Base-by-base conservation (phyloP, 805 yeast genomes). In the Saccharomycopsis sp. region DNA sequence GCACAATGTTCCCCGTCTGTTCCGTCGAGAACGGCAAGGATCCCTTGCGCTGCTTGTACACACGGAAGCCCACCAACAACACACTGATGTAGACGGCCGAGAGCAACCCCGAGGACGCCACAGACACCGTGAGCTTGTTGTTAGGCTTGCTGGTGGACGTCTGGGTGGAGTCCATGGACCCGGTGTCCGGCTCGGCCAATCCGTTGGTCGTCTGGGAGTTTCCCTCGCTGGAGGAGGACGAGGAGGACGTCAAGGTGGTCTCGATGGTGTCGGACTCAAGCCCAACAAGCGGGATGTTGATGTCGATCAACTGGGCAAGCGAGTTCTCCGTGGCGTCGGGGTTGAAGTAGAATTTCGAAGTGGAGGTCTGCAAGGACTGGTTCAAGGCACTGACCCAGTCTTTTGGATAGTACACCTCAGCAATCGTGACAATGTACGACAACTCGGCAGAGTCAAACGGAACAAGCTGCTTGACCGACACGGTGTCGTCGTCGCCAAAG, bases 41-140 rank as follows among this genome's bases (percentile, higher is more conserved):
- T 24, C 54, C 60, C 52, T 71, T 72, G 62, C 75, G 76, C 62
- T 71, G 68, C 63, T 77, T 78, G 70, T 75, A 81, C 63, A 74
- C 73, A 67, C 79, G 77, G 67, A 80, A 79, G 62, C 81, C 73
- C 46, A 83, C 66, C 57, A 83, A 73, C 75, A 90, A 78, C 20
- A 81, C 71, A 0, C 81, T 75, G 66, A 88, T 79, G 68, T 88
- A 87, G 8, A 81, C 73, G 5, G 80, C 73, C 51, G 89, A 85
- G 56, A 97, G 97, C 14, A 81, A 82, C 34, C 89, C 83, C 4
- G 95, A 83, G 52, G 97, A 97, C 47, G 89, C 78, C 14, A 92
- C 84, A 55, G 91, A 80, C 41, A 96, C 97, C 24, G 87, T 85
- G 23, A 89, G 72, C 60, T 72, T 73, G 57, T 71, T 68, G 44